Conservation (phyloP, 2,329 filamentous ascomycete genomes). For the Colletotrichum sp. region DNA sequence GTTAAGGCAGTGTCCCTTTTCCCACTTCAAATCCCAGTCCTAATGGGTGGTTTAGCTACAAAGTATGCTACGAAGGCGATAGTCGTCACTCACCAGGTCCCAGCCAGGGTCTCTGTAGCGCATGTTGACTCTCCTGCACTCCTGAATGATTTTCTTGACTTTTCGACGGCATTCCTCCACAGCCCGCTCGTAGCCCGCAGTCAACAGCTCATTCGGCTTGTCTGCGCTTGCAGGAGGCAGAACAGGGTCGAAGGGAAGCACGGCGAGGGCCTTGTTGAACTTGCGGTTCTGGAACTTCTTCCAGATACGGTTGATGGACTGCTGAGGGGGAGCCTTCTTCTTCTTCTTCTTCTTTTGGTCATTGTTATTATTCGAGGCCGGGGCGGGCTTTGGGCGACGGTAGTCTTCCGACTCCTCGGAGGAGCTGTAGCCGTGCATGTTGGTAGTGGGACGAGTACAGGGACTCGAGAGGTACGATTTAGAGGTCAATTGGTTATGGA, state of each 20-base stretch:
- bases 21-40: slow-evolving; percentile 73
- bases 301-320: slow-evolving; percentile 72
- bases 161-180: slow-evolving; percentile 67
- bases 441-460: not conserved
- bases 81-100: slow-evolving; percentile 54
- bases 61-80: not conserved
- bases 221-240: slow-evolving; percentile 53
- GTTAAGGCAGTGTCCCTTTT: slow-evolving; percentile 61
- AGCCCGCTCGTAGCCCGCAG: slow-evolving; percentile 66
- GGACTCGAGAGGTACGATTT: not conserved
- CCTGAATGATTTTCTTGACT: slow-evolving; percentile 64
- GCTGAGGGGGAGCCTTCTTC: slow-evolving; percentile 66
- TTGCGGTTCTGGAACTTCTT: slow-evolving; percentile 61
- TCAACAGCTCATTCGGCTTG: slow-evolving; percentile 64
- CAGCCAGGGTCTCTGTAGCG: slow-evolving; percentile 75
- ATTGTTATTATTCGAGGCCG: slow-evolving; percentile 35
- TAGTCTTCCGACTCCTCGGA: slow-evolving; percentile 56
- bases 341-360: slow-evolving; percentile 62
- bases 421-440: slow-evolving; percentile 53
- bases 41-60: slow-evolving; percentile 27
- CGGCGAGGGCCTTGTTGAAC: slow-evolving; percentile 68
- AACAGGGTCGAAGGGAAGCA: slow-evolving; percentile 69
- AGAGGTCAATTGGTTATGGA: not conserved
- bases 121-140: slow-evolving; percentile 77
- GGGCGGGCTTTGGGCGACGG: slow-evolving; percentile 38